Percentiles rank a stretch among this genome's conserved stretches.
phyloP scores from a whole-genome alignment of 345 rosid species.

The Citrus sp. region DNA sequence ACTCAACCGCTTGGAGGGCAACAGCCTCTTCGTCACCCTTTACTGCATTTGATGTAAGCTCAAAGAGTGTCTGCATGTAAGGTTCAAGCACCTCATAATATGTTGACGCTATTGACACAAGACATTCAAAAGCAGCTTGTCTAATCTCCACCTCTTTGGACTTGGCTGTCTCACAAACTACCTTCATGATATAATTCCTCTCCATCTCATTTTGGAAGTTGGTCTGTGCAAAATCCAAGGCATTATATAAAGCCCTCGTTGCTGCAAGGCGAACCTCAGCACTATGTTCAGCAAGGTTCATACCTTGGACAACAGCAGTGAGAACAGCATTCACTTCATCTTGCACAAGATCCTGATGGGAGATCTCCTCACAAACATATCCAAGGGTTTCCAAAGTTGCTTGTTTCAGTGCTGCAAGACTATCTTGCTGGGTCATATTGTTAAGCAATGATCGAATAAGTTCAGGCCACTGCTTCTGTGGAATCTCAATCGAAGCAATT shows the following conservation, averaged over 20 bases:
- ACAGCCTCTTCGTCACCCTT: conserved; percentile 86
- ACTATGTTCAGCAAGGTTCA: conserved; percentile 71
- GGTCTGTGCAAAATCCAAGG: conserved; percentile 84
- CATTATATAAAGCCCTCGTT: conserved; percentile 74
- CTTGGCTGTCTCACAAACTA: conserved; percentile 83
- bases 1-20: conserved; percentile 93
- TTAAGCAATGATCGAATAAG: conserved; percentile 60
- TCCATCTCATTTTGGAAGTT: conserved; percentile 97
- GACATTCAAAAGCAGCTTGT: conserved; percentile 94
- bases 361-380: conserved; percentile 88
- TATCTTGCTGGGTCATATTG: conserved; percentile 72
- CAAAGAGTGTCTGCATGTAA: conserved; percentile 79
- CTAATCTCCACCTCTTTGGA: conserved; percentile 78
- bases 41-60: conserved; percentile 84
- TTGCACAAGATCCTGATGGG: conserved; percentile 78
- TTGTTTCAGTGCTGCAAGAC: conserved; percentile 64
- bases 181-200: conserved; percentile 87
- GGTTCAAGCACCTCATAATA: conserved; percentile 86
- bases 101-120: conserved; percentile 87
- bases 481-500: conserved; percentile 87
- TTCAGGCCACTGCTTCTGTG: conserved; percentile 92
- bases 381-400: conserved; percentile 91
- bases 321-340: conserved; percentile 90
- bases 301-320: conserved; percentile 97
- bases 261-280: conserved; percentile 87